Base-by-base conservation (phyloP, 2,329 filamentous ascomycete genomes). In the Fusarium acutatum region DNA sequence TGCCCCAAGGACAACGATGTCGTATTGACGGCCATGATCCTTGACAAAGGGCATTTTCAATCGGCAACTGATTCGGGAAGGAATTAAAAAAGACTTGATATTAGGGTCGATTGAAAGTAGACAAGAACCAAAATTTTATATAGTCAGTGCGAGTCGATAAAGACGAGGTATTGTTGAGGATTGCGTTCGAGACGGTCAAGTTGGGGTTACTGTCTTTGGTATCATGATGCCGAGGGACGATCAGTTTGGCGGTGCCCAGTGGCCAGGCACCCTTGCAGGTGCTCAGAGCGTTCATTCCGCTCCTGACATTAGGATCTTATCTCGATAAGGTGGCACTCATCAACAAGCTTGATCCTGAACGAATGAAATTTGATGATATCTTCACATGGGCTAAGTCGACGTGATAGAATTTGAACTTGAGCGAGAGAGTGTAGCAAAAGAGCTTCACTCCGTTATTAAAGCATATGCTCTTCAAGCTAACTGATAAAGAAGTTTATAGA, bases 1-100 rank as follows among this genome's bases (percentile, higher is more conserved):
- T 24, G 88, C 89, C 52, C 89, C 89, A 67, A 89, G 86, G 35
- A 91, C 81, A 43, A 90, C 84, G 22, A 91, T 35, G 78, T 90
- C 88, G 77, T 90, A 90, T 71, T 86, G 84, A 44, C 88, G 86
- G 52, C 78, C 79, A 71, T 90, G 88, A 22, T 86, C 80, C 69
- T 85, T 87, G 71, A 84, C 80, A 17, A 67, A 30, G 41, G 86
- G 61, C 87, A 89, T 88, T 50, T 44, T 71, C 56, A 60, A 41
- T 46, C 71, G 59, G 37, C 15, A 37, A 46, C 41, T 28, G 28
- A 11, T 41, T 40, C 22, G 22, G 44, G 10, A 26, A 22, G 14
- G 24, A 28, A 38, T 53, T 17, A n/a, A 38, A 47, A 14, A 26
- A 50, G n/a, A 20, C 11, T 28, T 34, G 11, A 28, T 20, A 40